phyloP scores from a whole-genome alignment of 768 basidiomycete species.

The Boletus subcaerulescens region DNA sequence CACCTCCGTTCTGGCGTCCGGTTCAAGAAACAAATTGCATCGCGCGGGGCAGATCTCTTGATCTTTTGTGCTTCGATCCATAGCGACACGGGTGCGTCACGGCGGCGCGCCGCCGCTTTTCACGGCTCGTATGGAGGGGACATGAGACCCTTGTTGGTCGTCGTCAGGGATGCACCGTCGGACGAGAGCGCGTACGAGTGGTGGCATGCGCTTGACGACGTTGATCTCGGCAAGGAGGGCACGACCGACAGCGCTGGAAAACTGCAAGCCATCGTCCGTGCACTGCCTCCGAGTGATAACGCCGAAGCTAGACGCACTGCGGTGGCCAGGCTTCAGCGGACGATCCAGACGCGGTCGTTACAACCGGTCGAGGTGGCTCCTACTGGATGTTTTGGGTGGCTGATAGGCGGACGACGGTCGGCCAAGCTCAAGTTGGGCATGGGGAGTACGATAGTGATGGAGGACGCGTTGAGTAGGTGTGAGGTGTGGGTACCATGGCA shows the following conservation, averaged over 20 bases:
- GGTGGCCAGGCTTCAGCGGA: slow-evolving; percentile 7
- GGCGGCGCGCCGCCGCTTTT: slow-evolving; percentile 15
- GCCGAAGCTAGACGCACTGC: background rate
- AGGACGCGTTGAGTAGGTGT: slow-evolving; percentile 14
- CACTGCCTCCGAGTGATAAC: slow-evolving; percentile 13
- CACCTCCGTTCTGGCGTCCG: slow-evolving; percentile 19
- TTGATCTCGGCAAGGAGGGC: slow-evolving; percentile 1
- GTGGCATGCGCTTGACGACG: slow-evolving; percentile 16
- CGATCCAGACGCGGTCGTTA: slow-evolving; percentile 23
- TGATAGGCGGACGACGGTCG: slow-evolving; percentile 6
- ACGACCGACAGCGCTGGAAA: background rate
- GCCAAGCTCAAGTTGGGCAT: slow-evolving; percentile 5
- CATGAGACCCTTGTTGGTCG: slow-evolving; percentile 24
- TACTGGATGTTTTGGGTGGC: slow-evolving; percentile 22
- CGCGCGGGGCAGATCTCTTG: slow-evolving; percentile 26
- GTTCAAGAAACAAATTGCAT: slow-evolving; percentile 24
- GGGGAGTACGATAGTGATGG: background rate
- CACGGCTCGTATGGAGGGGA: slow-evolving; percentile 25
- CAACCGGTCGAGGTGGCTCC: slow-evolving; percentile 21
- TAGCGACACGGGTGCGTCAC: background rate
- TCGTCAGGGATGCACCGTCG: slow-evolving; percentile 21
- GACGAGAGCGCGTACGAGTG: slow-evolving; percentile 18
- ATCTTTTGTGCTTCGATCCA: slow-evolving; percentile 20
- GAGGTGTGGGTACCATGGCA: slow-evolving; percentile 17
- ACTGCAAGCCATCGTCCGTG: slow-evolving; percentile 22